These are phyloP conservation scores for Teunomyces panamensis DNA, from an alignment of 805 yeast genomes.

Conservation along the genomic window DNA sequence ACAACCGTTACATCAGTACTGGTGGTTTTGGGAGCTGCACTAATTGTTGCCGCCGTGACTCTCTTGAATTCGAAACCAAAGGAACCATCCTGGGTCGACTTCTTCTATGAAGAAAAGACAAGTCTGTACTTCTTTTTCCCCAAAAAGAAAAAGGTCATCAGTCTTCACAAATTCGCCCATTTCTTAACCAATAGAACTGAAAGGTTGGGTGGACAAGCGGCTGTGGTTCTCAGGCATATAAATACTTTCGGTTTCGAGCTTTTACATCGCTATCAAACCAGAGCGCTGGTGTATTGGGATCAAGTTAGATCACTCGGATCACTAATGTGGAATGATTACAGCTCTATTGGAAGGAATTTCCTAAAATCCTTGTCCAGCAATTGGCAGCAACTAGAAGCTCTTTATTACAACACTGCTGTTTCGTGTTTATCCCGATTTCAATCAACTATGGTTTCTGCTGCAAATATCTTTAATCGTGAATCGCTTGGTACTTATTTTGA, in stretches of 20 bases:
- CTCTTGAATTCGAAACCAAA: background rate
- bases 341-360: background rate
- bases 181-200: background rate
- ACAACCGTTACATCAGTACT: background rate
- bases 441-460: background rate
- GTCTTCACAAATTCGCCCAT: background rate
- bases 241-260: no score
- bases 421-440: background rate
- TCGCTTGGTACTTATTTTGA: background rate
- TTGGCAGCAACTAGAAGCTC: background rate
- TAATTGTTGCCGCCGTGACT: background rate
- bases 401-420: background rate
- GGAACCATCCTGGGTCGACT: background rate
- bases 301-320: no score
- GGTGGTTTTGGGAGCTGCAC: background rate
- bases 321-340: background rate
- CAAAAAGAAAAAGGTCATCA: slow-evolving; percentile 1
- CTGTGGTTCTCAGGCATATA: background rate
- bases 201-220: background rate
- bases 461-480: no score
- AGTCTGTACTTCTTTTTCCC: slow-evolving; percentile 3
- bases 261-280: no score
- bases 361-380: background rate
- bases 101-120: slow-evolving; percentile 4
- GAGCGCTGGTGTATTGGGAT: no score